A percentile compares a stretch with the other conserved stretches of the same genome.
phyloP scores from a whole-genome alignment of 2,329 filamentous ascomycete genomes.

The Pseudovirgaria hyperparasitica region DNA sequence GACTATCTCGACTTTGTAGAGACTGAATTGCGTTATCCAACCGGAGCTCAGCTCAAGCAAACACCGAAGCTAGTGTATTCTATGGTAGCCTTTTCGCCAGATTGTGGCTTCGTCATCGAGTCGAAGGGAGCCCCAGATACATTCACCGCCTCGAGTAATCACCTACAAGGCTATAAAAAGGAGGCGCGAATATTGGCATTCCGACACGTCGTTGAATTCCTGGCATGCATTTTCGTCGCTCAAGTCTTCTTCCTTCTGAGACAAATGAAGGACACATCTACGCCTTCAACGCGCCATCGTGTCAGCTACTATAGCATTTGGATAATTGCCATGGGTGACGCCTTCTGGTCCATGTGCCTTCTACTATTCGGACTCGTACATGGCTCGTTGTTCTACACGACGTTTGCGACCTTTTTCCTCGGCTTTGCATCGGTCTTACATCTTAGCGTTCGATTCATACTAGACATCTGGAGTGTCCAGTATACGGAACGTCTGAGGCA shows the following conservation, averaged over 20 bases:
- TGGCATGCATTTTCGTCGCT: constrained; percentile 34
- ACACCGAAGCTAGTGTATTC: constrained; percentile 44
- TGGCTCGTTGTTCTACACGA: constrained; percentile 40
- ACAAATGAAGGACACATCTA: constrained; percentile 52
- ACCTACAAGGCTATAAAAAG: constrained; percentile 44
- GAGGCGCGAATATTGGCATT: constrained; percentile 42
- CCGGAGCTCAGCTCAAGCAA: constrained; percentile 39
- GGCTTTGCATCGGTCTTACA: constrained; percentile 48
- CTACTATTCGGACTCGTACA: constrained; percentile 40
- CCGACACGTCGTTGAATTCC: constrained; percentile 40
- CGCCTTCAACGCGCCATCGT: constrained; percentile 50
- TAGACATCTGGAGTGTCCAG: constrained; percentile 55
- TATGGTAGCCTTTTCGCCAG: constrained; percentile 49
- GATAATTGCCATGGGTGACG: constrained; percentile 48
- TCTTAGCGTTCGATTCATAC: constrained; percentile 52
- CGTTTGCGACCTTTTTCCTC: constrained; percentile 45
- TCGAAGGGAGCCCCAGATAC: constrained; percentile 46
- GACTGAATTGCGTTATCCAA: constrained; percentile 45
- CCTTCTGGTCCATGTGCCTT: constrained; percentile 43
- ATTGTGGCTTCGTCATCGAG: constrained; percentile 53
- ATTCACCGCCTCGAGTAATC: constrained; percentile 36
- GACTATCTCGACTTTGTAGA: constrained; percentile 39
- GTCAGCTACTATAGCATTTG: constrained; percentile 53
- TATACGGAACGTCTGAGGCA: constrained; percentile 33
- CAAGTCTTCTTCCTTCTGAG: constrained; percentile 46